Evolutionary conservation across 2,329 filamentous ascomycete species (phyloP), one percentile per base, ranked within the genome.

Genomic region (Sclerotinia spermophila): DNA sequence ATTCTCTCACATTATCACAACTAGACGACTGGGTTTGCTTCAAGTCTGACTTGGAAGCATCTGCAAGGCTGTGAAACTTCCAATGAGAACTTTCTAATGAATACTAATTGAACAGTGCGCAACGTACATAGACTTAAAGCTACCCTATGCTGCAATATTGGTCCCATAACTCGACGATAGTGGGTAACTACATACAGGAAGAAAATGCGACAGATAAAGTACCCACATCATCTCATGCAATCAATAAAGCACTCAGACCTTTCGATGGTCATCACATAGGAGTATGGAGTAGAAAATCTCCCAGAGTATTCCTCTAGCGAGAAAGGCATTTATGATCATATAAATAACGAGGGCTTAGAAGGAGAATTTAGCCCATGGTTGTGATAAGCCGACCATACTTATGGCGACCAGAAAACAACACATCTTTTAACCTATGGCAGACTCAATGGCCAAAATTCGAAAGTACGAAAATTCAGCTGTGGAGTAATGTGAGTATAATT

Each of bases 221-320:
- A 53, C 45, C 58, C 45, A 66, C 62, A 66, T 53, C 48, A 27
- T 66, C 62, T 66, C 45, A 53, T 55, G 62, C 62, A 53, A 35
- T 27, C 35, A 30, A 53, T 40, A 5, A 40, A 40, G n/a, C 24
- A 48, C 44, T 53, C 15, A 53, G 61, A 27, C 24, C 30, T 13
- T 51, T 51, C 24, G 15, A 53, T n/a, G 27, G 33, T 40, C 61
- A 65, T 33, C 44, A 27, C 24, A 62, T 24, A 35, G 38, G 33
- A 38, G 30, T 38, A 40, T 53, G n/a, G 62, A 53, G 33, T 30
- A 53, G 35, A 38, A 53, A 38, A 33, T 40, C 27, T 35, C 17
- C 33, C 30, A n/a, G n/a, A n/a, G n/a, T 40, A 10, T 53, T 53
- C 35, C n/a, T 55, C 35, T 51, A 65, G 61, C 44, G 24, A 65